Conservation (phyloP, 306 rosid species). For the Vachellia pachyceras region DNA sequence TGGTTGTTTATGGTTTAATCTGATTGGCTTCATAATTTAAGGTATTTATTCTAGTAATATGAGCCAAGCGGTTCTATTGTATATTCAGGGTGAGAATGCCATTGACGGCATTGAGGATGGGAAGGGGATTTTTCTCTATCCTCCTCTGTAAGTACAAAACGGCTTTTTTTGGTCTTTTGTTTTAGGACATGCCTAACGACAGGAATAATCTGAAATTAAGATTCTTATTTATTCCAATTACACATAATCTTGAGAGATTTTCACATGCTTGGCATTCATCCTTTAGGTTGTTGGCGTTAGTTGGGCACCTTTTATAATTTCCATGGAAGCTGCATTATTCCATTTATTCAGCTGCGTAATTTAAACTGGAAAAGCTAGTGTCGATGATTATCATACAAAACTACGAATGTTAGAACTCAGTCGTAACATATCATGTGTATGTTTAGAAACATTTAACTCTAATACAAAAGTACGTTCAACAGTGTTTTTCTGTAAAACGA, state of each 20-base stretch:
- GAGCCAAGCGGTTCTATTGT: conserved; percentile 64
- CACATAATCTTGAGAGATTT: neutral
- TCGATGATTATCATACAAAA: neutral
- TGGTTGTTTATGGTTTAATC: conserved; percentile 45
- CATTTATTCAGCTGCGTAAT: neutral
- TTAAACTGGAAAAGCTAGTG: neutral
- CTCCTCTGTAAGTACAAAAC: conserved; percentile 67
- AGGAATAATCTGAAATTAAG: conserved; percentile 60
- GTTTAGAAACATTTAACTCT: too few relatives aligned
- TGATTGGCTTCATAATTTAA: conserved; percentile 56
- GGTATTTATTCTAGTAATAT: conserved; percentile 41
- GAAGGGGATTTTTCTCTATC: conserved; percentile 50
- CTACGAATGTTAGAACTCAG: too few relatives aligned
- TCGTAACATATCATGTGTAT: too few relatives aligned
- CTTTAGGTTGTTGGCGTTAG: too few relatives aligned
- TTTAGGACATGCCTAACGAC: conserved; percentile 54
- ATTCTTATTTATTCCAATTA: conserved; percentile 11
- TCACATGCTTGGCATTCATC: conserved; percentile 12
- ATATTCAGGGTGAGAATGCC: conserved; percentile 60
- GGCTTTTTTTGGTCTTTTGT: conserved; percentile 38
- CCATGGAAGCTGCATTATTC: neutral
- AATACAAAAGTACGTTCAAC: too few relatives aligned
- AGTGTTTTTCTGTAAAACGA: too few relatives aligned
- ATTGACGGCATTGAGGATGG: conserved; percentile 61
- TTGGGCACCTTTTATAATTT: neutral